phyloP scores from a whole-genome alignment of 2,329 filamentous ascomycete genomes.

The Sordariomycetes sp. region DNA sequence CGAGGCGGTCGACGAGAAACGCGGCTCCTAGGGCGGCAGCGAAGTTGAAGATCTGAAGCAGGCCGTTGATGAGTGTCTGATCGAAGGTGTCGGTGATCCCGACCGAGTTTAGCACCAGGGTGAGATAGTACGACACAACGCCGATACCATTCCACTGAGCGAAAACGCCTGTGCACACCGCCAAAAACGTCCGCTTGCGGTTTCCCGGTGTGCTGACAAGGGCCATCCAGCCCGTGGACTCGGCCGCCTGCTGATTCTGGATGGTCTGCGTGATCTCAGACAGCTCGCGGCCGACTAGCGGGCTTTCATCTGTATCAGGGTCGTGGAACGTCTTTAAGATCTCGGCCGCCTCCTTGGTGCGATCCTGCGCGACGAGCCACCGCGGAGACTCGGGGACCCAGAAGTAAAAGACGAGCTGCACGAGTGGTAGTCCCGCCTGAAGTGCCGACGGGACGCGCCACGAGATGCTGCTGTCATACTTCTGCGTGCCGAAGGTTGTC shows the following conservation, averaged over 20 bases:
- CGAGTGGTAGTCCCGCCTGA: slow-evolving; percentile 11
- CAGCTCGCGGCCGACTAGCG: slow-evolving; percentile 14
- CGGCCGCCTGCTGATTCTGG: slow-evolving; percentile 12
- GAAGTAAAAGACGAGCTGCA: slow-evolving; percentile 14
- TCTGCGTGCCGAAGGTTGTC: slow-evolving; percentile 16
- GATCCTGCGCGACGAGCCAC: slow-evolving; percentile 6
- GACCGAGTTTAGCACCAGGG: slow-evolving; percentile 21
- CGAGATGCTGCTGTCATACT: slow-evolving; percentile 12
- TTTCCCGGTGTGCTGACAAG: slow-evolving; percentile 14
- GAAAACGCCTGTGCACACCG: slow-evolving; percentile 13
- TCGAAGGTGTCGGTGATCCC: slow-evolving; percentile 22
- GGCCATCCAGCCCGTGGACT: slow-evolving; percentile 10
- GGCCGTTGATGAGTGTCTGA: slow-evolving; percentile 26
- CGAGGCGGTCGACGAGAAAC: slow-evolving; percentile 32
- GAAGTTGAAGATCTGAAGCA: slow-evolving; percentile 23
- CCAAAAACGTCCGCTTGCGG: slow-evolving; percentile 15
- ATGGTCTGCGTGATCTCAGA: slow-evolving; percentile 17
- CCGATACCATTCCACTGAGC: slow-evolving; percentile 17
- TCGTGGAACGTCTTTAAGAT: slow-evolving; percentile 29
- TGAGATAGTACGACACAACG: slow-evolving; percentile 26
- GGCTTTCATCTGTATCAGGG: slow-evolving; percentile 22
- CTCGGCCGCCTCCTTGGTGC: background rate
- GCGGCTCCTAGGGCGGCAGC: slow-evolving; percentile 28
- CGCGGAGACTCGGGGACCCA: slow-evolving; percentile 15
- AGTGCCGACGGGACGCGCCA: slow-evolving; percentile 17